Conservation (phyloP, 441 rosid genomes). For the Pelargonium myrrhifolium region DNA sequence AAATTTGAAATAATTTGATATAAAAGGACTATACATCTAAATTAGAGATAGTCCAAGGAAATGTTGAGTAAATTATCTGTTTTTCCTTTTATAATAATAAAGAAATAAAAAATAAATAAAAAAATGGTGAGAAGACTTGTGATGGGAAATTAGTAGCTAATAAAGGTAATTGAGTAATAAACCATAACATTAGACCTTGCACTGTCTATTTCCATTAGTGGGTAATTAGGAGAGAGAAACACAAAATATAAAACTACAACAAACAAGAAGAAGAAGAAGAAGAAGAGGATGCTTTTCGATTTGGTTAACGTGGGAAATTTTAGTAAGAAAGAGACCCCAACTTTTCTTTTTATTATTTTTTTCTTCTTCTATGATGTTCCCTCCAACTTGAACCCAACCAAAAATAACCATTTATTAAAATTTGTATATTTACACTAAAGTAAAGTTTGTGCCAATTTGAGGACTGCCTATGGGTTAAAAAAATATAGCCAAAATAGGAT, state of each 20-base stretch:
- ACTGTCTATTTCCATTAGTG: constrained; percentile 6
- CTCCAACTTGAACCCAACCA: background rate
- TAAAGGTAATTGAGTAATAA: constrained; percentile 1
- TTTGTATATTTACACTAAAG: too few species aligned
- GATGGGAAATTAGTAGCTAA: background rate
- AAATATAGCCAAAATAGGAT: too few species aligned
- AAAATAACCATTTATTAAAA: too few species aligned
- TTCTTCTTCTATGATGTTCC: background rate
- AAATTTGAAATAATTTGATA: too few species aligned
- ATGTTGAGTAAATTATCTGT: too few species aligned
- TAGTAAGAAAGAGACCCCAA: constrained; percentile 30
- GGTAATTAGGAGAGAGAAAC: constrained; percentile 15
- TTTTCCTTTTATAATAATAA: constrained; percentile 28
- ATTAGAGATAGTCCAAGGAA: too few species aligned
- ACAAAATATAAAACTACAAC: constrained; percentile 19
- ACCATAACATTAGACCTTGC: background rate
- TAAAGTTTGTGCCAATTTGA: too few species aligned
- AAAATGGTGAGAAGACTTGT: too few species aligned
- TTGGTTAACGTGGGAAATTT: constrained; percentile 57
- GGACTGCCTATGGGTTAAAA: too few species aligned
- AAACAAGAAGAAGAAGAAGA: background rate
- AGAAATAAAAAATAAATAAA: constrained; percentile 17
- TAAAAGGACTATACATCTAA: too few species aligned
- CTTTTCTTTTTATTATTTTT: constrained; percentile 7
- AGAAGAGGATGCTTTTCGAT: constrained; percentile 47